Percentiles rank a stretch among this genome's conserved stretches.
phyloP scores from a whole-genome alignment of 306 rosid species.

The Cucurbita ficifolia region DNA sequence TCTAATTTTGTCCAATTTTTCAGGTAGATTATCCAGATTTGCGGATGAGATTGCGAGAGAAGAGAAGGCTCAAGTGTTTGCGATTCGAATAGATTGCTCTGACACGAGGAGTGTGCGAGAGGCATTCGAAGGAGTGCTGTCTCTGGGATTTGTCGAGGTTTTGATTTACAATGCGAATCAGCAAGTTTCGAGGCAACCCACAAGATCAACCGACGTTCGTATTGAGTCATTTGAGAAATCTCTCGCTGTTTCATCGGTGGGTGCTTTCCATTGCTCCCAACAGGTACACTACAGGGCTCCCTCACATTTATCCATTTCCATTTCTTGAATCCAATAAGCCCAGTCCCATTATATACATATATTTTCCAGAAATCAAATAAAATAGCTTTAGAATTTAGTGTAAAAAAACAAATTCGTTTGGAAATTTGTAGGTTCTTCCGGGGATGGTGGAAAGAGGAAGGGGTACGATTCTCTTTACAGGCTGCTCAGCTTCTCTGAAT shows the following conservation, averaged over 20 bases:
- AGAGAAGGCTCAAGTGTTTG: slow-evolving; percentile 81
- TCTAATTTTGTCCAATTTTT: neutral
- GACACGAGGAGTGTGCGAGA: slow-evolving; percentile 66
- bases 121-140: slow-evolving; percentile 77
- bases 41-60: slow-evolving; percentile 94
- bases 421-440: slow-evolving; percentile 47
- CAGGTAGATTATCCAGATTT: slow-evolving; percentile 60
- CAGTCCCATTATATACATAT: neutral
- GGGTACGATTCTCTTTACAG: slow-evolving; percentile 84
- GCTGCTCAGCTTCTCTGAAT: slow-evolving; percentile 70
- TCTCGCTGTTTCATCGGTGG: slow-evolving; percentile 65
- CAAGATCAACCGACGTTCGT: slow-evolving; percentile 35
- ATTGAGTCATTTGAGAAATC: slow-evolving; percentile 59
- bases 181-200: slow-evolving; percentile 30
- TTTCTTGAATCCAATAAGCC: neutral
- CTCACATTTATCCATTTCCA: neutral
- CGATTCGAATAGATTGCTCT: slow-evolving; percentile 83
- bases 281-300: slow-evolving; percentile 26
- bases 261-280: slow-evolving; percentile 90
- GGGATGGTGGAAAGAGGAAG: slow-evolving; percentile 87
- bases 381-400: neutral
- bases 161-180: slow-evolving; percentile 67
- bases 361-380: neutral
- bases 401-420: neutral
- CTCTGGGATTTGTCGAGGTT: slow-evolving; percentile 73